Evolutionary conservation across 129 eudicot species (phyloP), one percentile per base, ranked within the genome.

Genomic region (Pulicaria dysenterica): DNA sequence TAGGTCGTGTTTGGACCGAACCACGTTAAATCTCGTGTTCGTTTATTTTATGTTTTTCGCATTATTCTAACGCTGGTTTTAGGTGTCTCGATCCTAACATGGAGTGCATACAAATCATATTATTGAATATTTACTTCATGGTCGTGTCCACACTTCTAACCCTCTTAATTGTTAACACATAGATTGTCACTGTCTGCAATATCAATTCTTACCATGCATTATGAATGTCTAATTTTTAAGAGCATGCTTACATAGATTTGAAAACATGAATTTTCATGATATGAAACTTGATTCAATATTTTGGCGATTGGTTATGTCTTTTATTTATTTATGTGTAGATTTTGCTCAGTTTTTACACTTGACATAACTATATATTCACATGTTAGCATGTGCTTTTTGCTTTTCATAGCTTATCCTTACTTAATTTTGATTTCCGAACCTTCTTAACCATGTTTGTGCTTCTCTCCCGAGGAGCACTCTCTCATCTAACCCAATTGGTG

Each of bases 361-460:
- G 14, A 4, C 56, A 48, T 62, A 61, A 63, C 50, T 60, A 48
- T 47, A 46, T 24, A 73, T 47, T 61, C 57, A 37, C 58, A 60
- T 46, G 61, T 62, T 53, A 38, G 70, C 50, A 63, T 16, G 51
- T 19, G 24, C 7, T 61, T n/a, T 46, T 60, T 16, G 34, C 50
- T 17, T 58, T 72, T 50, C 8, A 37, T 51, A 51, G 17, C 31
- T 8, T 16, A 39, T 1, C 37, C 51, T 15, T 14, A n/a, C 31
- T 24, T 24, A 24, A 24, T 24, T 24, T 24, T 24, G 31, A 24
- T 24, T 24, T 1, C 31, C 31, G 31, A 24, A 24, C 31, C 31
- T 24, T 24, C 31, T 24, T 24, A 24, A 24, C 31, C 2, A 24
- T 2, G 31, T 24, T 24, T 24, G 31, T 24, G 31, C 31, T 24